A percentile compares a stretch with the other conserved stretches of the same genome.
phyloP scores from a whole-genome alignment of 306 rosid species.

The Ochetophila trinervis region DNA sequence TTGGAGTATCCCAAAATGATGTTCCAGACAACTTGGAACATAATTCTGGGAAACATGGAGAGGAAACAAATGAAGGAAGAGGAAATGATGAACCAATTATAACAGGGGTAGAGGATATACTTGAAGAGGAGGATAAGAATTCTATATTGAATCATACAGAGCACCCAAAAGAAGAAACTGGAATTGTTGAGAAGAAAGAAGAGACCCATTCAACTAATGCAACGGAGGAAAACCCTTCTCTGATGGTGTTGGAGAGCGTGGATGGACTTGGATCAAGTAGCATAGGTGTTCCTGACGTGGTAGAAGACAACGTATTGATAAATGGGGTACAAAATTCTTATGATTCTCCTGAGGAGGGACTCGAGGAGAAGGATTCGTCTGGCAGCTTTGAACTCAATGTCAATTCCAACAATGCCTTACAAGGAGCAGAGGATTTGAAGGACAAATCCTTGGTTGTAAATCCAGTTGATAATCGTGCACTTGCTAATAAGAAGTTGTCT shows the following conservation, averaged over 20 bases:
- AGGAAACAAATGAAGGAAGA: slow-evolving; percentile 40
- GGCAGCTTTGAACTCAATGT: slow-evolving; percentile 43
- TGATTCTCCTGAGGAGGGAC: slow-evolving; percentile 41
- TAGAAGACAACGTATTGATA: slow-evolving; percentile 31
- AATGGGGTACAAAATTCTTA: slow-evolving; percentile 32
- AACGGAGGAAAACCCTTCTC: slow-evolving; percentile 37
- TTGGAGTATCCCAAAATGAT: slow-evolving; percentile 51
- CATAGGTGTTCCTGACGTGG: slow-evolving; percentile 42
- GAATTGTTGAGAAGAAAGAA: slow-evolving; percentile 44
- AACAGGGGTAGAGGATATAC: slow-evolving; percentile 30
- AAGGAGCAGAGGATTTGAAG: slow-evolving; percentile 50
- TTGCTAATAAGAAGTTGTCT: slow-evolving; percentile 66
- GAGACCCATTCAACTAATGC: slow-evolving; percentile 31
- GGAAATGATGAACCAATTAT: slow-evolving; percentile 34
- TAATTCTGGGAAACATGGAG: slow-evolving; percentile 33
- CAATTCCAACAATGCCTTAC: slow-evolving; percentile 36
- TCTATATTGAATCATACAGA: slow-evolving; percentile 35
- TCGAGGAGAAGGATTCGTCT: slow-evolving; percentile 40
- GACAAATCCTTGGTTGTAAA: slow-evolving; percentile 34
- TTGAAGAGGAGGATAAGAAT: slow-evolving; percentile 37
- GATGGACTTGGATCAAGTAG: slow-evolving; percentile 39
- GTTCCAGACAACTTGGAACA: slow-evolving; percentile 36
- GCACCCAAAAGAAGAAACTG: slow-evolving; percentile 41
- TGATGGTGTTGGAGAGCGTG: slow-evolving; percentile 27
- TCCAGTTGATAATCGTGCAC: slow-evolving; percentile 46